Evolutionary conservation across 345 rosid species (phyloP), one percentile per base, ranked within the genome.

Genomic region (Trapa incisa): DNA sequence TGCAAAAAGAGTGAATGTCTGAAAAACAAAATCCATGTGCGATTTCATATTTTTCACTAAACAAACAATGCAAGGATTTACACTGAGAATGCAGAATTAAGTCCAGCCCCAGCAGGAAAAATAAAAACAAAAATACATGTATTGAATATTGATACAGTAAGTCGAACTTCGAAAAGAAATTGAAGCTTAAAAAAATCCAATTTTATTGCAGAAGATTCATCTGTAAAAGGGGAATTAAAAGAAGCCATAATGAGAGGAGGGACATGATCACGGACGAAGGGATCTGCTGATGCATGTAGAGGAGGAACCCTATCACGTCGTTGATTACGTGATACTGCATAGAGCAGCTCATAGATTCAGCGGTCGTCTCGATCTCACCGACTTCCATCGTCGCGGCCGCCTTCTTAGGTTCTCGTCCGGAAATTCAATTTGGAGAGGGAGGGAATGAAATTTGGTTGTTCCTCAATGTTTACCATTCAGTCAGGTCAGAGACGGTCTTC

Each of bases 231-330:
- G n/a, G 10, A 54, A 54, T 1, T n/a, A 2, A 10, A 12, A n/a
- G 60, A 16, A 35, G 47, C 10, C 22, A 56, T 60, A 42, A 52
- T 15, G 33, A 47, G 13, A 73, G 37, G 36, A 38, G 4, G n/a
- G 71, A 56, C 32, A 48, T 52, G 69, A 65, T 35, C 66, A 67
- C 88, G 60, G 53, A 94, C 95, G 87, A 84, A 67, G 99, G 96
- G 76, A 94, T 91, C 84, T 94, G 97, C 79, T 86, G 96, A 74
- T 91, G 92, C 99, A 91, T 91, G 73, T 82, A 94, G 81, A 94
- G 96, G 67, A 86, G 76, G 77, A 91, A 91, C 71, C 83, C 97
- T 37, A 85, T 37, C 61, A 82, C 71, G 73, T 82, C 87, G 65
- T 79, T 87, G 76, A 84, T 73, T 77, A 91, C 74, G 75, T 87